phyloP scores from a whole-genome alignment of 2,329 filamentous ascomycete genomes.

The Plectosphaerella sp. region DNA sequence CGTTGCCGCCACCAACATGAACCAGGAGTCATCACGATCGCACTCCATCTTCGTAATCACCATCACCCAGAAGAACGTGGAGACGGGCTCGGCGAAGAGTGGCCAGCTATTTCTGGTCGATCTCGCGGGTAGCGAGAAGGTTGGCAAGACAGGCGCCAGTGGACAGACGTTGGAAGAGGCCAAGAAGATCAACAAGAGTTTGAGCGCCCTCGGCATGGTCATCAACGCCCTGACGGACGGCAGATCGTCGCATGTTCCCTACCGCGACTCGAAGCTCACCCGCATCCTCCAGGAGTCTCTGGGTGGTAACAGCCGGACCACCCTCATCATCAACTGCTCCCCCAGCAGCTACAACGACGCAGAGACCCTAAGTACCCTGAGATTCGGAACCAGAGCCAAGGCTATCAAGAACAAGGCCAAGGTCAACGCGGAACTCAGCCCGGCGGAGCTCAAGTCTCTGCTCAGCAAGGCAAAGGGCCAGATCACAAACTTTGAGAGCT shows the following conservation, averaged over 20 bases:
- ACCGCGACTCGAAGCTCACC: slow-evolving; percentile 96
- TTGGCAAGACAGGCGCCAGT: slow-evolving; percentile 96
- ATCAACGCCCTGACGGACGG: slow-evolving; percentile 97
- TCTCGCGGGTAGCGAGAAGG: slow-evolving; percentile 96
- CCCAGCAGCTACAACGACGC: slow-evolving; percentile 97
- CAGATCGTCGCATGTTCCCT: slow-evolving; percentile 93
- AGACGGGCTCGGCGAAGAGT: slow-evolving; percentile 92
- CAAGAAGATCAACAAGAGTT: slow-evolving; percentile 99
- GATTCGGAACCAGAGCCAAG: slow-evolving; percentile 95
- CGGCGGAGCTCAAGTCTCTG: slow-evolving; percentile 86
- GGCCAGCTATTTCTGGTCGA: slow-evolving; percentile 97
- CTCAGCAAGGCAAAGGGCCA: slow-evolving; percentile 90
- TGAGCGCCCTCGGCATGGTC: slow-evolving; percentile 97
- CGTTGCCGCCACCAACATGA: slow-evolving; percentile 98
- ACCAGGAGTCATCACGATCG: slow-evolving; percentile 94
- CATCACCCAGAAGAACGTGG: slow-evolving; percentile 94
- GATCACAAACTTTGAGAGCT: slow-evolving; percentile 81
- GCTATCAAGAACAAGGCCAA: slow-evolving; percentile 99
- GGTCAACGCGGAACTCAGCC: slow-evolving; percentile 97
- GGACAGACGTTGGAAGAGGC: slow-evolving; percentile 96
- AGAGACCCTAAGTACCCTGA: slow-evolving; percentile 86
- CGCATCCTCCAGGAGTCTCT: slow-evolving; percentile 95
- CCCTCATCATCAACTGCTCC: slow-evolving; percentile 98
- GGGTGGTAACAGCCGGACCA: slow-evolving; percentile 97
- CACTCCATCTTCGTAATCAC: slow-evolving; percentile 98